A percentile compares a stretch with the other conserved stretches of the same genome.
These are phyloP conservation scores for Nannochloris sp. DNA, from an alignment of 139 green algal species.

Conservation along the genomic window DNA sequence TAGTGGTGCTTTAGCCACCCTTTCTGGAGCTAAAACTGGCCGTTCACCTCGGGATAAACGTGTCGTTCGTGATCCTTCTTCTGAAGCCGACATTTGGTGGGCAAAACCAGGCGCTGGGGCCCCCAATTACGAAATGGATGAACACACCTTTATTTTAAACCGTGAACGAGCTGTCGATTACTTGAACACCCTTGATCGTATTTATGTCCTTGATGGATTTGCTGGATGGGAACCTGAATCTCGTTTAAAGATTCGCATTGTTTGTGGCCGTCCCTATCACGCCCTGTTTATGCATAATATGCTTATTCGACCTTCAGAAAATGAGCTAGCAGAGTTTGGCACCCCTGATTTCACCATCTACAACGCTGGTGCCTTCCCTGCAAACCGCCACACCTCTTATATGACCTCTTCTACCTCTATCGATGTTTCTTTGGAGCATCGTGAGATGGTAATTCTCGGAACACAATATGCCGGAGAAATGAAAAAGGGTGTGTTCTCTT, in stretches of 20 bases:
- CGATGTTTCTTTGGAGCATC: conserved; percentile 68
- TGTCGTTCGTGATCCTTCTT: conserved; percentile 70
- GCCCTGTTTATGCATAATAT: conserved; percentile 98
- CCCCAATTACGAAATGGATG: conserved; percentile 80
- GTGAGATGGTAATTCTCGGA: conserved; percentile 77
- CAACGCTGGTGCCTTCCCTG: conserved; percentile 84
- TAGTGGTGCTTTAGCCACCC: conserved; percentile 65
- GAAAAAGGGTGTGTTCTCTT: conserved; percentile 34
- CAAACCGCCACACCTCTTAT: conserved; percentile 78
- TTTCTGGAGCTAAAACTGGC: conserved; percentile 82
- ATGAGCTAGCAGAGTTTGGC: conserved; percentile 49
- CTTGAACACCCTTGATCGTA: conserved; percentile 75
- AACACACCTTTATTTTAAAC: conserved; percentile 75
- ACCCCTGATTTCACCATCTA: conserved; percentile 93
- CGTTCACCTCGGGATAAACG: conserved; percentile 90
- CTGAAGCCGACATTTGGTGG: conserved; percentile 82
- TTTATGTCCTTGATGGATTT: conserved; percentile 79
- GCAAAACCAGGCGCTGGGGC: conserved; percentile 40
- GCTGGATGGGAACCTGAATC: conserved; percentile 68
- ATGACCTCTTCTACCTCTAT: conserved; percentile 87
- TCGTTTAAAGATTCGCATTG: conserved; percentile 69
- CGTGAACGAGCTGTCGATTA: conserved; percentile 81
- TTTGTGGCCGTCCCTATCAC: conserved; percentile 87
- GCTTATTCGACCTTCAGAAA: conserved; percentile 66
- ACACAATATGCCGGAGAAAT: conserved; percentile 77